These are phyloP conservation scores for Omphalea diandra DNA, from an alignment of 441 rosid species.

Conservation along the genomic window DNA sequence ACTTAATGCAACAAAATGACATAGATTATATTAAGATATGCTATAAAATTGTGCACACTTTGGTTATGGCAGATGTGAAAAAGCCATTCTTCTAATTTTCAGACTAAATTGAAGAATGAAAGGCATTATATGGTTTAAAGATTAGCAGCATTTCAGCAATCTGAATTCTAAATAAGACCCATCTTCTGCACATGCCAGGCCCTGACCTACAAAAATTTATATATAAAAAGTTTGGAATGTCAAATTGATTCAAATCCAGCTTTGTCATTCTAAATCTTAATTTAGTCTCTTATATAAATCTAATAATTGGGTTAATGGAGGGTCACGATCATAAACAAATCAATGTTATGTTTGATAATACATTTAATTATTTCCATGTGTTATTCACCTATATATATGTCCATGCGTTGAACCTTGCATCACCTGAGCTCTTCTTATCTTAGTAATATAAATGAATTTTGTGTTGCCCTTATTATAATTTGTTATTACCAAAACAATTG, in stretches of 20 bases:
- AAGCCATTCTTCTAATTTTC: too few species aligned
- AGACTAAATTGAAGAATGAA: background rate
- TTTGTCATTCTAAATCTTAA: too few species aligned
- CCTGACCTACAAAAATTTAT: background rate
- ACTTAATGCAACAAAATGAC: background rate
- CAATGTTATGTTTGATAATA: background rate
- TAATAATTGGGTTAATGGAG: constrained; percentile 21
- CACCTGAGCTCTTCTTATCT: background rate
- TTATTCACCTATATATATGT: constrained; percentile 4
- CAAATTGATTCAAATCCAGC: constrained; percentile 17
- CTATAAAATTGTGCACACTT: background rate
- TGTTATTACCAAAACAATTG: too few species aligned
- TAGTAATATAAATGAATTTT: too few species aligned
- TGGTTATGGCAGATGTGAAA: background rate
- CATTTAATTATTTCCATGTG: background rate
- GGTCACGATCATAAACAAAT: constrained; percentile 6
- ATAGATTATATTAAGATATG: background rate
- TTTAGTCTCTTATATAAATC: background rate
- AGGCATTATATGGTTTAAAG: background rate
- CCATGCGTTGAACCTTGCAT: constrained; percentile 14
- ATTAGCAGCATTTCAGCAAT: background rate
- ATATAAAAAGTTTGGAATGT: too few species aligned
- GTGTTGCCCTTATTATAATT: too few species aligned
- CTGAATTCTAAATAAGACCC: constrained; percentile 2
- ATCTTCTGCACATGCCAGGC: constrained; percentile 20